phyloP scores from a whole-genome alignment of 345 rosid genomes.

The Pistacia vera region DNA sequence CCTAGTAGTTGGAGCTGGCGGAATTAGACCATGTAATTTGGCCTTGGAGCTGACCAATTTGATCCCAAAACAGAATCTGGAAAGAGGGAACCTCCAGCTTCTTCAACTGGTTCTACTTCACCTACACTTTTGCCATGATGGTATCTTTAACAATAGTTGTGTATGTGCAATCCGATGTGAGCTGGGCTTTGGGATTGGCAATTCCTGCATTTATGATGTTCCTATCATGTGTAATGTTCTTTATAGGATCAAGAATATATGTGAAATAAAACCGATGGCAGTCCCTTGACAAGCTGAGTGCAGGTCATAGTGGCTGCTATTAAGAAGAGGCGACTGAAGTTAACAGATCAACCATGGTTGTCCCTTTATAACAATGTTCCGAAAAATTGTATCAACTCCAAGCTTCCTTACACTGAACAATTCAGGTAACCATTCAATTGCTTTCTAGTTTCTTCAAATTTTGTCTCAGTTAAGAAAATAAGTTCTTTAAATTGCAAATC shows the following conservation, averaged over 20 bases:
- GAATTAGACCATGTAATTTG: constrained; percentile 56
- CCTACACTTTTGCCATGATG: constrained; percentile 49
- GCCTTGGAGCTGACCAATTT: constrained; percentile 64
- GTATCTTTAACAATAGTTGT: constrained; percentile 47
- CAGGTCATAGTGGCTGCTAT: constrained; percentile 57
- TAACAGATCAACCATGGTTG: constrained; percentile 44
- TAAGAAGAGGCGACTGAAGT: constrained; percentile 53
- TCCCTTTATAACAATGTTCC: constrained; percentile 36
- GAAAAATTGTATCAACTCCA: constrained; percentile 31
- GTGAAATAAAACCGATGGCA: constrained; percentile 48
- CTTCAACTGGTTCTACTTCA: constrained; percentile 63
- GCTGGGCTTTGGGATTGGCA: constrained; percentile 61
- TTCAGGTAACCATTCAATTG: constrained; percentile 33
- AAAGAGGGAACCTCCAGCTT: constrained; percentile 46
- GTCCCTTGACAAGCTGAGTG: constrained; percentile 32
- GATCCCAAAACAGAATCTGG: constrained; percentile 48
- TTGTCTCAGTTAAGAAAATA: not conserved
- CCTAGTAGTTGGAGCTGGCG: constrained; percentile 48
- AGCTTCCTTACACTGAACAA: constrained; percentile 44
- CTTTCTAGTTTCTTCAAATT: too few relatives aligned
- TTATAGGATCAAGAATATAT: constrained; percentile 42
- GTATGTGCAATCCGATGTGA: constrained; percentile 52
- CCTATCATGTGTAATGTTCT: constrained; percentile 38
- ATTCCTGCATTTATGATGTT: constrained; percentile 54
- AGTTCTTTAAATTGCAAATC: not conserved